Percentiles rank a stretch among this genome's conserved stretches.
phyloP scores from a whole-genome alignment of 148 eudicot species.

The Linanthus parryae region DNA sequence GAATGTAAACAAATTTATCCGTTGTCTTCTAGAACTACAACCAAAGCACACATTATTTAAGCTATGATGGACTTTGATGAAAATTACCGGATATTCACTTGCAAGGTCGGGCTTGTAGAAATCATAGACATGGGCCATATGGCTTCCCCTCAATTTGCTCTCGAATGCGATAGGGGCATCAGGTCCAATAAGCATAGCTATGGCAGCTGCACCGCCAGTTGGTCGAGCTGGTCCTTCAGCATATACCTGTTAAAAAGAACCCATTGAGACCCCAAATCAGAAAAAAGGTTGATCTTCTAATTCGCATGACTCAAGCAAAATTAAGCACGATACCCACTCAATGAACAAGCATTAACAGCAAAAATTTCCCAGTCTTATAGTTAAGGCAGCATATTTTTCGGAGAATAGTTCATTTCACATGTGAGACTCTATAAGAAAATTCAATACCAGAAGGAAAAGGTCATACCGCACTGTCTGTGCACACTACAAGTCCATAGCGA shows the following conservation, averaged over 20 bases:
- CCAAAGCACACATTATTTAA: neutral
- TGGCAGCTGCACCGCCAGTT: slow-evolving; percentile 95
- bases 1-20: neutral
- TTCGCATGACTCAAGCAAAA: too few relatives aligned
- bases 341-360: neutral
- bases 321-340: neutral
- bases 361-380: neutral
- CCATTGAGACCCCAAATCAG: slow-evolving; percentile 6
- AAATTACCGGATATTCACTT: slow-evolving; percentile 95
- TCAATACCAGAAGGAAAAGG: slow-evolving; percentile 6
- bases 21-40: neutral
- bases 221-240: slow-evolving; percentile 99
- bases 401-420: neutral
- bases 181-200: slow-evolving; percentile 96
- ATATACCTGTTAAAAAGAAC: slow-evolving; percentile 58
- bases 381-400: neutral
- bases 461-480: slow-evolving; percentile 98
- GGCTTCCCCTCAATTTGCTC: slow-evolving; percentile 89
- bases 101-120: slow-evolving; percentile 98
- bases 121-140: slow-evolving; percentile 96
- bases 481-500: slow-evolving; percentile 91
- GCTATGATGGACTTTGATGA: neutral
- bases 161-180: slow-evolving; percentile 92
- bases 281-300: too few relatives aligned
- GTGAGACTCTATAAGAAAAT: neutral